A percentile compares a stretch with the other conserved stretches of the same genome.
phyloP scores from a whole-genome alignment of 345 rosid genomes.

The Corchorus capsularis region DNA sequence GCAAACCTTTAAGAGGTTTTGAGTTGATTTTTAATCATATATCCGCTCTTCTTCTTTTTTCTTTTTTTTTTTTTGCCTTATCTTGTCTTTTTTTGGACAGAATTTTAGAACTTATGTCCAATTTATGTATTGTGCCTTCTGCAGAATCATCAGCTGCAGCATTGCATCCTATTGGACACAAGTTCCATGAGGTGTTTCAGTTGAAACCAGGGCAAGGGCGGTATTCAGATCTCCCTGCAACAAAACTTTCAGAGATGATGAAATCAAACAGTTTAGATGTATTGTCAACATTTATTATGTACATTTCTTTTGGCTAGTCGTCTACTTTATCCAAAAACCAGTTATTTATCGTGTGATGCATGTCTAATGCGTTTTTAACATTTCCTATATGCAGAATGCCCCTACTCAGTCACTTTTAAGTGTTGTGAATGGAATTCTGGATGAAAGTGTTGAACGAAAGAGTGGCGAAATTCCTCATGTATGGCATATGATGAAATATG shows the following conservation, averaged over 20 bases:
- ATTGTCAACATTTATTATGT: constrained; percentile 8
- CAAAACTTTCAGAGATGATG: constrained; percentile 90
- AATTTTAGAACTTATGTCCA: not conserved
- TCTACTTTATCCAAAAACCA: not conserved
- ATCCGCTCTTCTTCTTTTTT: not conserved
- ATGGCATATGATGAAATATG: constrained; percentile 23
- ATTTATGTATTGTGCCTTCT: not conserved
- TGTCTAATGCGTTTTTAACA: constrained; percentile 25
- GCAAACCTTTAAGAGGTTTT: not conserved
- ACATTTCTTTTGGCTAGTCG: constrained; percentile 5
- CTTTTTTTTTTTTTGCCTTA: not conserved
- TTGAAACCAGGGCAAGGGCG: constrained; percentile 92
- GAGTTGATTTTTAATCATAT: not conserved
- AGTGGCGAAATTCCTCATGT: constrained; percentile 86
- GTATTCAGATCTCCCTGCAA: constrained; percentile 72
- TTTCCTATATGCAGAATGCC: constrained; percentile 64
- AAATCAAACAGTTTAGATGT: constrained; percentile 83
- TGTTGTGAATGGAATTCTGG: constrained; percentile 86
- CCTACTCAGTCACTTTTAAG: constrained; percentile 91
- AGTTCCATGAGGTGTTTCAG: constrained; percentile 87
- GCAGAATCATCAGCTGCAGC: constrained; percentile 60
- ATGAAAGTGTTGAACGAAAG: constrained; percentile 84
- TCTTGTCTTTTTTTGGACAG: not conserved
- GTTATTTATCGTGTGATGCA: constrained; percentile 6
- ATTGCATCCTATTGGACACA: constrained; percentile 67